Percentiles rank a stretch among this genome's conserved stretches.
Evolutionary conservation across 2,329 filamentous ascomycete species (phyloP).

Genomic region (Fusarium torreyae): DNA sequence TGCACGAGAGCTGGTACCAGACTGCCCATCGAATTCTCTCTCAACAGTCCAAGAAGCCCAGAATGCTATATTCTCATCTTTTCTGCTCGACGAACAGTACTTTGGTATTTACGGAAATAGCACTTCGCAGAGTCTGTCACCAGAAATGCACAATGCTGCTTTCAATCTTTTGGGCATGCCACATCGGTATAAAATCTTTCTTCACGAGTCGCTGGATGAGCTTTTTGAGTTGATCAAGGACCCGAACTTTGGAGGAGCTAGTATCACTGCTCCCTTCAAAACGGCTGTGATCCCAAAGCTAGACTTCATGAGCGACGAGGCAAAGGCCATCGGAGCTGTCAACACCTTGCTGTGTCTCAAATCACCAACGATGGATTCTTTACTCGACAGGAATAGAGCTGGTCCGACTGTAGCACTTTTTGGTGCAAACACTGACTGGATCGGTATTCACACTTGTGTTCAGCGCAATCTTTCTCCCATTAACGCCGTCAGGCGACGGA

Average conservation of each 20-base stretch:
- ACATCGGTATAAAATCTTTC: constrained; percentile 9
- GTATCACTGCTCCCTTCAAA: constrained; percentile 18
- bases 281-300: not conserved
- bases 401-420: constrained; percentile 2
- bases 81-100: not conserved
- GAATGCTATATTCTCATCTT: not conserved
- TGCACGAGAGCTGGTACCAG: accelerated
- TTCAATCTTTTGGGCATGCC: constrained; percentile 7
- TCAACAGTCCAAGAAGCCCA: constrained; percentile 9
- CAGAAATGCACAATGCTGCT: constrained; percentile 12
- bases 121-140: constrained; percentile 6
- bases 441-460: constrained; percentile 6
- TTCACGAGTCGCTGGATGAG: not conserved
- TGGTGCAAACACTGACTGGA: constrained; percentile 19
- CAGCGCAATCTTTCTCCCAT: constrained; percentile 16
- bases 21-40: not conserved
- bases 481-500: constrained; percentile 12
- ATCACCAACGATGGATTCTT: not conserved
- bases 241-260: not conserved
- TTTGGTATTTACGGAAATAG: constrained; percentile 20
- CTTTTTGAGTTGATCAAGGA: not conserved
- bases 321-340: constrained; percentile 12
- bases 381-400: not conserved
- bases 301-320: constrained; percentile 17
- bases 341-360: not conserved